Evolutionary conservation across 2,329 filamentous ascomycete species (phyloP).

Genomic region (Beauveria rudraprayagi): DNA sequence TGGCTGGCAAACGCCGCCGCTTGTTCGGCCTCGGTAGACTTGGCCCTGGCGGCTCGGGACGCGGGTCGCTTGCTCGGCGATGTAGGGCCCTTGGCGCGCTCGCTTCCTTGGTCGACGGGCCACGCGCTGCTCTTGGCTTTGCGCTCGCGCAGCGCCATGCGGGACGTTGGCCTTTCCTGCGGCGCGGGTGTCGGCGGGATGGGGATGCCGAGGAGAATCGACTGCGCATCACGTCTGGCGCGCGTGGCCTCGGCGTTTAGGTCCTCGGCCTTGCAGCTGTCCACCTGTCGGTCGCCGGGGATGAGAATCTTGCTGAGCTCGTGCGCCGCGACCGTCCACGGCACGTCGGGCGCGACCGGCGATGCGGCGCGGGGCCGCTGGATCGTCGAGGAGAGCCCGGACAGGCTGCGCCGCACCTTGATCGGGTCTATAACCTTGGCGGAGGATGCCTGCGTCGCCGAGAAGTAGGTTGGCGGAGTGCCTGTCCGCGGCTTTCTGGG

Average conservation of each 20-base stretch:
- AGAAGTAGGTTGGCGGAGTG: slow-evolving; percentile 66
- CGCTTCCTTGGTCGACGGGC: neutral
- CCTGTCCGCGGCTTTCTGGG: slow-evolving; percentile 47
- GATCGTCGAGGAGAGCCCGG: slow-evolving; percentile 36
- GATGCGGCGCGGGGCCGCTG: slow-evolving; percentile 43
- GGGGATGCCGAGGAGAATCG: slow-evolving; percentile 30
- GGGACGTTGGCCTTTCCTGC: slow-evolving; percentile 39
- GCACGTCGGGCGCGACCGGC: slow-evolving; percentile 70
- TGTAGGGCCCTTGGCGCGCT: slow-evolving; percentile 12
- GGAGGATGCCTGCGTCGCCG: slow-evolving; percentile 79
- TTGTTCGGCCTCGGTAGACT: neutral
- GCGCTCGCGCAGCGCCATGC: slow-evolving; percentile 67
- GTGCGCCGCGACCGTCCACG: slow-evolving; percentile 77
- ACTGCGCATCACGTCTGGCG: slow-evolving; percentile 56
- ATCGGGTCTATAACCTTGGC: slow-evolving; percentile 67
- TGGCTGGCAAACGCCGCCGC: neutral
- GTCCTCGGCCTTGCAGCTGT: slow-evolving; percentile 71
- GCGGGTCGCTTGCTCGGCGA: slow-evolving; percentile 10
- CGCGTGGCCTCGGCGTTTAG: slow-evolving; percentile 62
- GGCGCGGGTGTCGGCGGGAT: slow-evolving; percentile 20
- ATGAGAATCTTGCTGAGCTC: slow-evolving; percentile 79
- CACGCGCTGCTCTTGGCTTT: slow-evolving; percentile 43
- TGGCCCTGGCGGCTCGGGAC: slow-evolving; percentile 15
- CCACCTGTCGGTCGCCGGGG: slow-evolving; percentile 64
- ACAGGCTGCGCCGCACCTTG: slow-evolving; percentile 56